Percentiles rank a stretch among this genome's conserved stretches.
These are phyloP conservation scores for Nakazawaea populi DNA, from an alignment of 805 yeast genomes.

Conservation along the genomic window DNA sequence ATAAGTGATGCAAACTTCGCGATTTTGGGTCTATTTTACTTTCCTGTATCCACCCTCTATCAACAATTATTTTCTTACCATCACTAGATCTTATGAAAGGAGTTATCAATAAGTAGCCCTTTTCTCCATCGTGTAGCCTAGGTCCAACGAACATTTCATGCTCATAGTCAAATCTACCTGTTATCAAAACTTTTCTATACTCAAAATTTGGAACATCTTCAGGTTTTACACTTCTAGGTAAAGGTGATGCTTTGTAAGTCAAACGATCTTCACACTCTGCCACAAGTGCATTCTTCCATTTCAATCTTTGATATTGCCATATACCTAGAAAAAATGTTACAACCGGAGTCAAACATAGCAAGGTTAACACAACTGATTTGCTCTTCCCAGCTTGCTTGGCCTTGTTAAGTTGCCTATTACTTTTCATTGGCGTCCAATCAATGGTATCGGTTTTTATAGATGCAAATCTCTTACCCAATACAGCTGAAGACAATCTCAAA, in stretches of 20 bases:
- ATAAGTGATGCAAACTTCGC: slow-evolving; percentile 58
- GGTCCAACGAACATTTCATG: slow-evolving; percentile 94
- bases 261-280: slow-evolving; percentile 79
- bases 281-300: slow-evolving; percentile 84
- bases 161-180: slow-evolving; percentile 76
- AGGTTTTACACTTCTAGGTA: slow-evolving; percentile 64
- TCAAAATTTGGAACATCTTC: slow-evolving; percentile 69
- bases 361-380: slow-evolving; percentile 21
- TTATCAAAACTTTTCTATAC: slow-evolving; percentile 69
- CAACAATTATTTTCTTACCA: slow-evolving; percentile 73
- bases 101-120: slow-evolving; percentile 75
- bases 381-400: slow-evolving; percentile 17
- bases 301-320: slow-evolving; percentile 84
- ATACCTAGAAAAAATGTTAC: slow-evolving; percentile 81
- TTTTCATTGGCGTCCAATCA: slow-evolving; percentile 79
- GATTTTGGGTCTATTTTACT: slow-evolving; percentile 51
- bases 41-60: slow-evolving; percentile 88
- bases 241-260: slow-evolving; percentile 62
- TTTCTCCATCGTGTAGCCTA: slow-evolving; percentile 59
- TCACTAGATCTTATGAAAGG: slow-evolving; percentile 76
- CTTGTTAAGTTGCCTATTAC: slow-evolving; percentile 33
- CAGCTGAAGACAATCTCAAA: neutral
- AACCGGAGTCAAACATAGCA: slow-evolving; percentile 74
- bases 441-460: slow-evolving; percentile 59
- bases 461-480: slow-evolving; percentile 17